These are phyloP conservation scores for Cystoderma amianthinum DNA, from an alignment of 768 basidiomycete genomes.

Conservation along the genomic window DNA sequence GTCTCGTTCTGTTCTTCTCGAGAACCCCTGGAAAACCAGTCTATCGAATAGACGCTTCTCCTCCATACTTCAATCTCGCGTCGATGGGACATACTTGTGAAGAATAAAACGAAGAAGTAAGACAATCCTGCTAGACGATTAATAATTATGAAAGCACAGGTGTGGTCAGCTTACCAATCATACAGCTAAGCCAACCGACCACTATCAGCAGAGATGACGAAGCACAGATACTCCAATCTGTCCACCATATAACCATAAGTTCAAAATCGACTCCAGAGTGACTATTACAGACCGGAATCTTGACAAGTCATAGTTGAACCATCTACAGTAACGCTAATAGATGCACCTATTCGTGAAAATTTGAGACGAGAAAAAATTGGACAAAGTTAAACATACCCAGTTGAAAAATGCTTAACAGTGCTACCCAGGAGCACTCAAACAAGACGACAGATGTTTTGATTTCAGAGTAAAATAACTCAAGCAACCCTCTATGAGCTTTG, in stretches of 20 bases:
- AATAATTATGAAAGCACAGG: too few relatives aligned
- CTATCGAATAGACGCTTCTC: slow-evolving; percentile 39
- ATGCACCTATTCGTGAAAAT: too few relatives aligned
- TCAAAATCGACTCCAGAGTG: slow-evolving; percentile 6
- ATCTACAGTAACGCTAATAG: slow-evolving; percentile 38
- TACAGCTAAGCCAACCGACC: slow-evolving; percentile 37
- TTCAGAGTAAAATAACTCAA: slow-evolving; percentile 26
- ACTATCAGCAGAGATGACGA: slow-evolving; percentile 42
- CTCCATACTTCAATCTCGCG: slow-evolving; percentile 44
- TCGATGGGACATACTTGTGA: slow-evolving; percentile 38
- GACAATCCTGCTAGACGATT: slow-evolving; percentile 45
- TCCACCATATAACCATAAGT: too few relatives aligned
- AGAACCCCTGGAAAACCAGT: slow-evolving; percentile 42
- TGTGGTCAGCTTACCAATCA: slow-evolving; percentile 32
- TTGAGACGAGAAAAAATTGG: too few relatives aligned
- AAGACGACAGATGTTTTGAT: slow-evolving; percentile 33
- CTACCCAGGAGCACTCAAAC: slow-evolving; percentile 54
- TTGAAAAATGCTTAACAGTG: slow-evolving; percentile 38
- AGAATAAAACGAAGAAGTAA: slow-evolving; percentile 50
- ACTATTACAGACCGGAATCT: slow-evolving; percentile 2
- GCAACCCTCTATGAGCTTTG: slow-evolving; percentile 21
- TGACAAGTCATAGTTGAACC: slow-evolving; percentile 24
- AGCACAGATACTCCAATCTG: slow-evolving; percentile 35
- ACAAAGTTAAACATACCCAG: slow-evolving; percentile 47
- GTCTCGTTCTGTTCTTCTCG: slow-evolving; percentile 6